Percentiles rank a stretch among this genome's conserved stretches.
Conservation (phyloP, 257 asterid genomes). For the Cruciata laevipes region DNA sequence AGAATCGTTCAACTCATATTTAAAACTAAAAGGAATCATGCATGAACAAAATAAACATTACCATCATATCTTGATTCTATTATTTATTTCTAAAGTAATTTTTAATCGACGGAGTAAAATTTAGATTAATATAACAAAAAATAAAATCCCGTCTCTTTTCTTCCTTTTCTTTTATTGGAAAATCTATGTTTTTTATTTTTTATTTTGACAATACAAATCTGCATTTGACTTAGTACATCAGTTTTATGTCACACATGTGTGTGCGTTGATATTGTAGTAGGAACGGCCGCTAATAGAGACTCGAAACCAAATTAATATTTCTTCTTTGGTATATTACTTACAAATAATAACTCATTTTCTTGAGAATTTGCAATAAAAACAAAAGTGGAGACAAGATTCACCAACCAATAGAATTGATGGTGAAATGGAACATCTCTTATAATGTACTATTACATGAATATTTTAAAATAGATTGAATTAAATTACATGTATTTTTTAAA, state of each 20-base stretch:
- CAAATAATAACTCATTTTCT: background rate
- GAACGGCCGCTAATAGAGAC: constrained; percentile 3
- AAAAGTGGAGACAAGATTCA: background rate
- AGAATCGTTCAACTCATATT: no score
- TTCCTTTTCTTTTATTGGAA: no score
- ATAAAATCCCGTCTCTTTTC: background rate
- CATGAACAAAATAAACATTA: no score
- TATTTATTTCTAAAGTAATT: no score
- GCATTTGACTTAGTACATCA: background rate
- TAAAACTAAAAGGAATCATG: no score
- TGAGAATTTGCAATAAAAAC: background rate
- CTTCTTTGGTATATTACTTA: background rate
- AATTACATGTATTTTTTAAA: no score
- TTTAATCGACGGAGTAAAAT: no score
- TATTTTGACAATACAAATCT: no score
- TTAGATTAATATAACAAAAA: background rate
- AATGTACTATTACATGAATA: background rate
- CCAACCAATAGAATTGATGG: background rate
- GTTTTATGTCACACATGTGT: background rate
- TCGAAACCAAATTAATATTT: background rate
- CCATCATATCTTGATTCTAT: no score
- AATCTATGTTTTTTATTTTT: no score
- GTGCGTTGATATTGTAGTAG: background rate
- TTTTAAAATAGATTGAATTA: no score
- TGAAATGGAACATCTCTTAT: background rate